These are phyloP conservation scores for Malus asiatica DNA, from an alignment of 306 rosid genomes.

Conservation along the genomic window DNA sequence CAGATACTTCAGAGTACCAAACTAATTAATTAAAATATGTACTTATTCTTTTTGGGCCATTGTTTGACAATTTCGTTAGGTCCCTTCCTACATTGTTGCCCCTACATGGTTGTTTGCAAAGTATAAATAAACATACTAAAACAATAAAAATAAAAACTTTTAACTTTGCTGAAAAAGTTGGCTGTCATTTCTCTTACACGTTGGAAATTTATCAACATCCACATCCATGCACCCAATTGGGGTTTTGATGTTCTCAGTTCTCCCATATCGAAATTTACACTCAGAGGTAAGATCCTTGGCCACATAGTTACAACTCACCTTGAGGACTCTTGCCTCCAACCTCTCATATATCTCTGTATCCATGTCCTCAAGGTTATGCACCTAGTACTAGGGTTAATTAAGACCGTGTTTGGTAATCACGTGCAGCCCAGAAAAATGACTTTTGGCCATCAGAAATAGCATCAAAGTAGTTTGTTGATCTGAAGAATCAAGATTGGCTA, in stretches of 20 bases:
- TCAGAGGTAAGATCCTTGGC: not conserved
- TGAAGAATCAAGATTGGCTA: not conserved
- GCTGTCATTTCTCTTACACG: not conserved
- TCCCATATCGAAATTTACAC: conserved; percentile 2
- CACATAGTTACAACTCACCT: not conserved
- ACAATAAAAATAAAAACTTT: no score
- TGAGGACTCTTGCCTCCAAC: not conserved
- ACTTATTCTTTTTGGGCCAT: not conserved
- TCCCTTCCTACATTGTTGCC: not conserved
- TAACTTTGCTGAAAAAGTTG: not conserved
- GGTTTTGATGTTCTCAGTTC: conserved; percentile 6
- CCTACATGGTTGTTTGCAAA: not conserved
- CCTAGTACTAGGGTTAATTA: conserved; percentile 3
- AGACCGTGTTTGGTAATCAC: not conserved
- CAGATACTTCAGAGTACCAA: no score
- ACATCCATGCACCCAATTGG: conserved; percentile 23
- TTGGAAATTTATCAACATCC: conserved; percentile 10
- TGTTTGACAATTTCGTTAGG: conserved; percentile 6
- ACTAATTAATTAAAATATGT: not conserved
- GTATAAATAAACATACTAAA: not conserved
- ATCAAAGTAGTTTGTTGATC: conserved; percentile 4
- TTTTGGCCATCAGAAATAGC: conserved; percentile 5
- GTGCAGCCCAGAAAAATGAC: not conserved
- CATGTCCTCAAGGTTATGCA: not conserved
- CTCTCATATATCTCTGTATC: not conserved